Evolutionary conservation across 2,329 filamentous ascomycete genomes (phyloP), one percentile per base, ranked within the genome.

Genomic region (Juglanconis oblonga): DNA sequence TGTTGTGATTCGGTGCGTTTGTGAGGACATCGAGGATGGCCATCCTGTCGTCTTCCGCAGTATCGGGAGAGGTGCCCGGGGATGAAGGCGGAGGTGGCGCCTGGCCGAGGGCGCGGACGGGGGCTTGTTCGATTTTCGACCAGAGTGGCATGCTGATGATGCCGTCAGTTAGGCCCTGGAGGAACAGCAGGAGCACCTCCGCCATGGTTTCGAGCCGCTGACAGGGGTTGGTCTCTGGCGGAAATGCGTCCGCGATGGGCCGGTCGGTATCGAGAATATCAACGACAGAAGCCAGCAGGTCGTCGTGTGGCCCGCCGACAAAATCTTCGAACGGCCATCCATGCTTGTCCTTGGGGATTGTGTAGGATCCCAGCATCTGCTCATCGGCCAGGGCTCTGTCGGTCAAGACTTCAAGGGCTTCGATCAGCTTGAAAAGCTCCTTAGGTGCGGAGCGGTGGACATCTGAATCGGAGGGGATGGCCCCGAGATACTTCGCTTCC

Each of bases 401-500:
- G 3, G 79, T 79, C 45, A 86, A 74, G 6, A 73, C 78, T 67
- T 85, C 84, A 14, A 97, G 82, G 10, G 87, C 85, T 72, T 97
- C 91, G 5, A 92, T 97, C 68, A 99, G 83, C 70, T 88, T 88
- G 75, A 97, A 96, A 8, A 98, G 80, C 73, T 97, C 94, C 62
- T 90, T 87, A 1, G 95, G 94, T 1, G 92, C 92, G 10, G 92
- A 94, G 70, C 89, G 88, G 70, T 86, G 86, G 64, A 91, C 83
- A 61, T 81, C 84, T 44, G 75, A 80, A 69, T 78, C 81, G 67
- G 80, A 83, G 51, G 77, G 80, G 61, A 83, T 88, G 64, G 79
- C 77, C 2, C 79, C 80, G 3, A 74, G 66, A 6, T 58, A 65
- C 38, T 70, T 72, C 8, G 36, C 31, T 35, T 35, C 47, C 13